Evolutionary conservation across 768 basidiomycete species (phyloP).

Genomic region (Mycena epipterygia): DNA sequence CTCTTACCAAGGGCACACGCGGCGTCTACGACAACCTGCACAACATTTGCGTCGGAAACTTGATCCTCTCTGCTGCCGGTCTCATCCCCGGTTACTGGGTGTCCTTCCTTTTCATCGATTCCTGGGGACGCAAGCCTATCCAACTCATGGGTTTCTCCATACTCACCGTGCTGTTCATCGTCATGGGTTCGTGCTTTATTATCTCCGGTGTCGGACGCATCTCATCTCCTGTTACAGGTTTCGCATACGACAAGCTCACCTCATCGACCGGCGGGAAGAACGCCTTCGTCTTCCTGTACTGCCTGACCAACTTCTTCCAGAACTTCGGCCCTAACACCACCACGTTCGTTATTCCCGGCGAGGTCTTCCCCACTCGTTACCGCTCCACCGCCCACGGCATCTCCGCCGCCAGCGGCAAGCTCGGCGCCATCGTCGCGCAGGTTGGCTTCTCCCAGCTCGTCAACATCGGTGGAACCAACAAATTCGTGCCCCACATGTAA

Average conservation of each 20-base stretch:
- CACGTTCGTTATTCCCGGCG: slow-evolving; percentile 86
- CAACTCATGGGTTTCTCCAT: slow-evolving; percentile 83
- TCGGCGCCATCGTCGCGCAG: slow-evolving; percentile 86
- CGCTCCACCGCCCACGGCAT: slow-evolving; percentile 90
- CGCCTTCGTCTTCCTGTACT: slow-evolving; percentile 87
- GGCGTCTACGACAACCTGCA: slow-evolving; percentile 69
- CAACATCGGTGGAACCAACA: slow-evolving; percentile 75
- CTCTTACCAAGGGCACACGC: slow-evolving; percentile 47
- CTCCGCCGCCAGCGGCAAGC: slow-evolving; percentile 85
- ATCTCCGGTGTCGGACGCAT: background rate
- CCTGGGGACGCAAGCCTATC: slow-evolving; percentile 86
- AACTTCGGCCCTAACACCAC: slow-evolving; percentile 90
- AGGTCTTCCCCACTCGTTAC: slow-evolving; percentile 90
- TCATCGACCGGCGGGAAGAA: slow-evolving; percentile 56
- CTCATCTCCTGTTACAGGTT: slow-evolving; percentile 56
- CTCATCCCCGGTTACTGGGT: slow-evolving; percentile 87
- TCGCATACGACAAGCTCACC: slow-evolving; percentile 72
- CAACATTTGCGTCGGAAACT: slow-evolving; percentile 80
- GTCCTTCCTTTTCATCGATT: slow-evolving; percentile 76
- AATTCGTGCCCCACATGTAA: slow-evolving; percentile 78
- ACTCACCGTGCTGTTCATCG: slow-evolving; percentile 75
- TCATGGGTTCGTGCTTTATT: slow-evolving; percentile 70
- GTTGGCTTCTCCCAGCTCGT: slow-evolving; percentile 79
- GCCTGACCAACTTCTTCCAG: slow-evolving; percentile 91
- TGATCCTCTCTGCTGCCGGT: slow-evolving; percentile 82